These are phyloP conservation scores for Meripilus lineatus DNA, from an alignment of 1,284 basidiomycete species.

Conservation along the genomic window DNA sequence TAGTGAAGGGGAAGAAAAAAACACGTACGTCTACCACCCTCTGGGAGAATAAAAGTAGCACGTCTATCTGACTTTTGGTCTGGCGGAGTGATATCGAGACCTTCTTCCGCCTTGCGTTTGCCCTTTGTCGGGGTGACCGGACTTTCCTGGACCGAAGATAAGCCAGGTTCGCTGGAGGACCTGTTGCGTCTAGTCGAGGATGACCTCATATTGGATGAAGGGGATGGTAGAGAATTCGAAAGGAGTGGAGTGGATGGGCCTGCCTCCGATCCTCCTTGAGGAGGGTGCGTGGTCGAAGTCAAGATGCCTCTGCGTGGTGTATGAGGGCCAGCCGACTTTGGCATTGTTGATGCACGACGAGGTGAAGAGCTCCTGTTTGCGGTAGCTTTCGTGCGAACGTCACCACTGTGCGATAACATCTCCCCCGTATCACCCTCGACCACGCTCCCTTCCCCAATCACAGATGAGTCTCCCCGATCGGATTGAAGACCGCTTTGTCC, in stretches of 20 bases:
- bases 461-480: constrained; percentile 2
- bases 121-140: constrained; percentile 35
- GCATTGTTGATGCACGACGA: constrained; percentile 15
- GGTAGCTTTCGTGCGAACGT: no score
- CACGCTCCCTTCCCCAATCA: constrained; percentile 12
- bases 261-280: constrained; percentile 20
- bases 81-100: constrained; percentile 43
- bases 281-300: constrained; percentile 3
- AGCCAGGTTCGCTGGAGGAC: constrained; percentile 24
- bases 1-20: constrained; percentile 2
- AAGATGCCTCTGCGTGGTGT: constrained; percentile 17
- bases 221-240: constrained; percentile 8
- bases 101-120: constrained; percentile 49
- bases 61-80: constrained; percentile 33
- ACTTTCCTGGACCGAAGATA: constrained; percentile 21
- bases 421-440: constrained; percentile 14
- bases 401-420: no score
- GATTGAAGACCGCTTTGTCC: constrained; percentile 10
- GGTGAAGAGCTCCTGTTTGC: constrained; percentile 3
- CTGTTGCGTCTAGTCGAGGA: constrained; percentile 17
- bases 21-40: constrained; percentile 44
- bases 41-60: constrained; percentile 35
- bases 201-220: constrained; percentile 12
- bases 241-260: constrained; percentile 21
- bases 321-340: constrained; percentile 12